Evolutionary conservation across 768 basidiomycete genomes (phyloP), one percentile per base, ranked within the genome.

Genomic region (Chalciporus pseudorubinellus): DNA sequence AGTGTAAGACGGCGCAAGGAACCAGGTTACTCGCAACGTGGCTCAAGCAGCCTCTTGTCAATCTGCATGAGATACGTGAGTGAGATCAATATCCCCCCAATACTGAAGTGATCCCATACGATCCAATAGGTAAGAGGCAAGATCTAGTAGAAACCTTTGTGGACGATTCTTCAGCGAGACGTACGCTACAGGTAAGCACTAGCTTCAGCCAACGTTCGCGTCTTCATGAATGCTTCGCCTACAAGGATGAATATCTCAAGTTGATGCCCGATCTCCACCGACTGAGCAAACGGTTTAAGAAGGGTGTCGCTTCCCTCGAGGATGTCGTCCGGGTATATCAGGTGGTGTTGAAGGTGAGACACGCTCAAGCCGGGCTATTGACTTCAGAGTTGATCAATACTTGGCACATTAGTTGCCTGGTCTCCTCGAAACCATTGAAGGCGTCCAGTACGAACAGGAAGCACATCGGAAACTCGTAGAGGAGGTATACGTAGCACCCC

Each of bases 241-340:
- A 33, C 34, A n/a, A 95, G 91, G 87, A 94, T 48, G 90, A 93
- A 28, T 90, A 83, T 61, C 74, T 99, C 60, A 92, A 90, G 62
- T 66, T 81, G 16, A 93, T 99, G 85, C 97, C 97, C 0, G 97
- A 99, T 65, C 82, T 99, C 67, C 88, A 87, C 58, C 83, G 97
- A 3, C 78, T 99, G 19, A 85, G 86, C 63, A 98, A 98, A 67
- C 82, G 89, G 16, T 95, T 99, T 71, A 87, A 92, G 67, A 89
- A 87, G 56, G 79, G 83, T 0, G 77, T 82, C 5, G 94, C 94
- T 0, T 83, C 84, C 0, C 79, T 99, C 6, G 94, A 98, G 61
- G 95, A 99, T 60, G 93, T 98, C 7, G 93, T 98, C 10, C 83
- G 95, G 2, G 87, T 95, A 0, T 98, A 98, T 65, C 95, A 99